phyloP scores from a whole-genome alignment of 257 asterid species.

The Capsicum pubescens region DNA sequence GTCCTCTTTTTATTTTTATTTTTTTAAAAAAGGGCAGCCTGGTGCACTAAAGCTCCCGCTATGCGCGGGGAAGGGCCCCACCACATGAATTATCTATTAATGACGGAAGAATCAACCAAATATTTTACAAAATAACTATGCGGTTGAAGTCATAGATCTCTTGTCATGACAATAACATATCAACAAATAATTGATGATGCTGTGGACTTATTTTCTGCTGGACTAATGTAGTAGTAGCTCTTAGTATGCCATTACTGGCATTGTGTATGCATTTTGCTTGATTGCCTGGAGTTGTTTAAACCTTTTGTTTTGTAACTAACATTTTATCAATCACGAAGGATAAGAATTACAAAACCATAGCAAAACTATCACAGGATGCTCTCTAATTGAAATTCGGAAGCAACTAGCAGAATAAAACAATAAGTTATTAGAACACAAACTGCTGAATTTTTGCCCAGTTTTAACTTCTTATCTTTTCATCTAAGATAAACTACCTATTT shows the following conservation, averaged over 20 bases:
- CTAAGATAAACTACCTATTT: conserved; percentile 8
- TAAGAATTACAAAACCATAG: background rate
- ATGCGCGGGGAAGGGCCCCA: too few relatives aligned
- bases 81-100: background rate
- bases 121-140: background rate
- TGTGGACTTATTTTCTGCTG: background rate
- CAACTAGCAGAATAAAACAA: background rate
- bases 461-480: background rate
- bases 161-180: background rate
- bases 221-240: conserved; percentile 6
- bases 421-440: background rate
- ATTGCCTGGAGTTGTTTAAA: background rate
- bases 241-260: background rate
- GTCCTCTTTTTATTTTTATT: background rate
- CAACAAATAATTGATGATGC: background rate
- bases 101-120: background rate
- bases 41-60: too few relatives aligned
- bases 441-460: background rate
- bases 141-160: background rate
- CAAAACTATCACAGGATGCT: background rate
- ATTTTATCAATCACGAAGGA: background rate
- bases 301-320: background rate
- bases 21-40: too few relatives aligned
- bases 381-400: background rate
- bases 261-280: background rate